phyloP scores from a whole-genome alignment of 495 filamentous ascomycete genomes.

The Neurospora tetrasperma region DNA sequence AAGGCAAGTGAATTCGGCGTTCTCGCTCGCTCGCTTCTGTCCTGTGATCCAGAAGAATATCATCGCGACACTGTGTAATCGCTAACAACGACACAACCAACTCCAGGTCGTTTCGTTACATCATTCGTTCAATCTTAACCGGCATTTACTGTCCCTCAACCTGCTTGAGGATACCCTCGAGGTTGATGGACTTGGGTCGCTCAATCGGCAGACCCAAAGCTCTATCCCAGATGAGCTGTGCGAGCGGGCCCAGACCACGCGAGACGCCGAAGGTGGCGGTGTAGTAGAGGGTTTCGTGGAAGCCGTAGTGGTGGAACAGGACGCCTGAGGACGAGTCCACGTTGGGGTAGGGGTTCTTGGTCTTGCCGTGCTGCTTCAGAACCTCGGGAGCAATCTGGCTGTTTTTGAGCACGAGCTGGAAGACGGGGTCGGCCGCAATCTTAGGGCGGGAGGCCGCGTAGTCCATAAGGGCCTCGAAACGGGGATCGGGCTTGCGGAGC shows the following conservation, averaged over 20 bases:
- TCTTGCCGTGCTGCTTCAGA: constrained; percentile 90
- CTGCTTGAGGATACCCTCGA: constrained; percentile 65
- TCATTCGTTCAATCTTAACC: background rate
- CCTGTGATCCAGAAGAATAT: background rate
- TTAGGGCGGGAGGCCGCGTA: constrained; percentile 78
- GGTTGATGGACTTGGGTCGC: constrained; percentile 92
- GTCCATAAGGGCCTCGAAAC: constrained; percentile 93
- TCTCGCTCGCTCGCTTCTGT: background rate
- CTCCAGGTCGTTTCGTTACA: background rate
- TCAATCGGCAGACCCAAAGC: constrained; percentile 95
- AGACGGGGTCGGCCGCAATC: constrained; percentile 79
- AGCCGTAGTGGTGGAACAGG: constrained; percentile 93
- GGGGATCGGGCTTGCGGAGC: constrained; percentile 90
- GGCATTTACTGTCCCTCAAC: constrained; percentile 26
- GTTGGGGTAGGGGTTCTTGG: constrained; percentile 97
- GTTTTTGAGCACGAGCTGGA: constrained; percentile 87
- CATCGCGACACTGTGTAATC: background rate
- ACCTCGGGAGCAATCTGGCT: constrained; percentile 68
- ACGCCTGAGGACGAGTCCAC: constrained; percentile 89
- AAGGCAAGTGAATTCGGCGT: background rate
- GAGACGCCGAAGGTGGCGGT: constrained; percentile 95
- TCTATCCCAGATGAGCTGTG: constrained; percentile 93
- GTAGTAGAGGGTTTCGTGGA: constrained; percentile 95
- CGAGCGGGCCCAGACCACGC: constrained; percentile 80
- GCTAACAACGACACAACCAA: background rate